Evolutionary conservation across 139 green algal species (phyloP).

Genomic region (Mesostigma viride): DNA sequence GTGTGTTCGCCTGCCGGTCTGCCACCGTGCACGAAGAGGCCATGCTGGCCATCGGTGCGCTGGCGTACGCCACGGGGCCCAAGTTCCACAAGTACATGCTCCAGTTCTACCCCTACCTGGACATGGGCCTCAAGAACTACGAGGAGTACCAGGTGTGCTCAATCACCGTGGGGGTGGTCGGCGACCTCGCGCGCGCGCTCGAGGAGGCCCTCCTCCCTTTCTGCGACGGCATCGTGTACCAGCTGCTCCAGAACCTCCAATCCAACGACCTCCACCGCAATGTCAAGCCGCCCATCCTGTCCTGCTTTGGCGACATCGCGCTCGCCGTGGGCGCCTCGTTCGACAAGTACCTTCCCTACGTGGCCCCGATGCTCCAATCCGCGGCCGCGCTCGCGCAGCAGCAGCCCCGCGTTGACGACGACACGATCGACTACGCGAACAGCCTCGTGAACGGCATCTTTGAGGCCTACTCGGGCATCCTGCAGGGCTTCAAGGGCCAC

Average conservation of each 20-base stretch:
- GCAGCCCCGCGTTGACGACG: conserved; percentile 47
- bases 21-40: conserved; percentile 83
- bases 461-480: conserved; percentile 84
- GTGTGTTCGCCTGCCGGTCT: conserved; percentile 41
- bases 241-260: conserved; percentile 36
- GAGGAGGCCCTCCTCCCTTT: conserved; percentile 64
- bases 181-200: conserved; percentile 74
- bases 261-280: conserved; percentile 64
- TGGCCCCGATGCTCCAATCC: conserved; percentile 66
- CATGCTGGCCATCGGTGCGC: conserved; percentile 80
- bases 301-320: conserved; percentile 84
- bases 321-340: conserved; percentile 75
- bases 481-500: conserved; percentile 42
- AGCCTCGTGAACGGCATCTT: conserved; percentile 76
- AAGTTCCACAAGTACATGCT: conserved; percentile 87
- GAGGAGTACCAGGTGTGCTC: conserved; percentile 53
- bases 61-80: conserved; percentile 60
- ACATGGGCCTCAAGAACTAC: conserved; percentile 73
- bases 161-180: conserved; percentile 74
- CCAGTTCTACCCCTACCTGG: conserved; percentile 67
- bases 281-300: conserved; percentile 92
- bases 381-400: conserved; percentile 47
- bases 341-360: conserved; percentile 70
- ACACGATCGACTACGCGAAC: conserved; percentile 86
- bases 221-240: conserved; percentile 52